Conservation (phyloP, 169 alveolate species). For the Cryptosporidium sp. region DNA sequence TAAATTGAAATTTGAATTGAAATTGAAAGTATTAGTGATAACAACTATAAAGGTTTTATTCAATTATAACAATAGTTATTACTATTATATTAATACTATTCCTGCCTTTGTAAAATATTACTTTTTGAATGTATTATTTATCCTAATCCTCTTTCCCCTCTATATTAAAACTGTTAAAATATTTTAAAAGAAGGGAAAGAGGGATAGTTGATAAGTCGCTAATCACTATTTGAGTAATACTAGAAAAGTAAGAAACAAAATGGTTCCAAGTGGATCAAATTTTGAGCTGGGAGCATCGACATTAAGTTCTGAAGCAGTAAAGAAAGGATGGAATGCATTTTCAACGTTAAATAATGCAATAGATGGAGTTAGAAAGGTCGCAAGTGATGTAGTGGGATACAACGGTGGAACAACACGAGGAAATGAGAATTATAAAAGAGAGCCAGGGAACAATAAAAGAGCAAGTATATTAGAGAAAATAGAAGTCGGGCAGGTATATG, state of each 20-base stretch:
- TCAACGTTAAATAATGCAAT: constrained; percentile 42
- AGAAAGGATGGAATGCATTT: constrained; percentile 8
- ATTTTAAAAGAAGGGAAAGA: background rate
- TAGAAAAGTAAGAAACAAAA: background rate
- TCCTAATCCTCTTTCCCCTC: background rate
- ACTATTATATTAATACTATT: too few species aligned
- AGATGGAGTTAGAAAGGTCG: constrained; percentile 21
- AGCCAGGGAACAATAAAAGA: background rate
- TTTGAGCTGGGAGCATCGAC: background rate
- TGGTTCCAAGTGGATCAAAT: constrained; percentile 7
- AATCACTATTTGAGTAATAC: background rate
- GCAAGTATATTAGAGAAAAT: background rate
- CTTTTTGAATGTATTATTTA: background rate
- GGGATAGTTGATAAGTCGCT: background rate
- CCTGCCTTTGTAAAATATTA: too few species aligned
- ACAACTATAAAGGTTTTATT: too few species aligned
- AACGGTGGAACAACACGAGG: background rate
- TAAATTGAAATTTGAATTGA: too few species aligned
- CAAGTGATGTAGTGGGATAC: background rate
- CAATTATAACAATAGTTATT: too few species aligned
- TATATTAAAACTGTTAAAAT: too few species aligned
- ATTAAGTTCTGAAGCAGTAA: constrained; percentile 4
- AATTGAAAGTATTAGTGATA: too few species aligned
- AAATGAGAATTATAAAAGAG: background rate
- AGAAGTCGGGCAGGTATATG: constrained; percentile 51